Evolutionary conservation across 805 yeast genomes (phyloP).

Genomic region (Starmerella vaccinii): DNA sequence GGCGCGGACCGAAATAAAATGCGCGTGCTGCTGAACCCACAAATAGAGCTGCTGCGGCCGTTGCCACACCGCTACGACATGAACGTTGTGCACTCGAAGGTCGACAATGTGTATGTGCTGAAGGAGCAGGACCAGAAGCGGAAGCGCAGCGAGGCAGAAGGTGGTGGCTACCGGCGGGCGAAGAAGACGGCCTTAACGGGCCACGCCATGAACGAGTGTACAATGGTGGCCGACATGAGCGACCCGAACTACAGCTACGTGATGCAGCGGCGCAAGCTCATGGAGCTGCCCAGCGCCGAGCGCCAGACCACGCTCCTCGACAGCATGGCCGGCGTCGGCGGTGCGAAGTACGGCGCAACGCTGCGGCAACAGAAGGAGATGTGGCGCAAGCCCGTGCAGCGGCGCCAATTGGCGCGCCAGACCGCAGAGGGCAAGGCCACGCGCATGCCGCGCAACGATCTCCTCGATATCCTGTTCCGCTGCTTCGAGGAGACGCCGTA

Average conservation of each 20-base stretch:
- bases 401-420: conserved; percentile 30
- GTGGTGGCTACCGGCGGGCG: conserved; percentile 9
- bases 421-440: conserved; percentile 74
- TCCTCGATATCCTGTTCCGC: conserved; percentile 76
- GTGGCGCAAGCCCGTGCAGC: conserved; percentile 25
- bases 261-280: conserved; percentile 45
- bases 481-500: conserved; percentile 91
- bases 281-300: conserved; percentile 33
- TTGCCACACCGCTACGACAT: conserved; percentile 82
- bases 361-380: conserved; percentile 27
- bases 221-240: conserved; percentile 63
- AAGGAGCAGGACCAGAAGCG: conserved; percentile 63
- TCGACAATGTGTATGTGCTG: conserved; percentile 76
- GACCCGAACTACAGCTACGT: conserved; percentile 63
- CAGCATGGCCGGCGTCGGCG: conserved; percentile 68
- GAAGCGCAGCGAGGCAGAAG: conserved; percentile 29
- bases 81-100: conserved; percentile 63
- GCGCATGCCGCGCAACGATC: conserved; percentile 85
- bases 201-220: conserved; percentile 85
- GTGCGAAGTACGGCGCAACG: conserved; percentile 31
- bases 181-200: conserved; percentile 79
- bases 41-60: conserved; percentile 37
- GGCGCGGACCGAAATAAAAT: conserved; percentile 26
- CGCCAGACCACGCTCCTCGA: conserved; percentile 61
- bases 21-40: conserved; percentile 31